Base-by-base conservation (phyloP, 768 basidiomycete genomes). In the Lactarius hatsudake region DNA sequence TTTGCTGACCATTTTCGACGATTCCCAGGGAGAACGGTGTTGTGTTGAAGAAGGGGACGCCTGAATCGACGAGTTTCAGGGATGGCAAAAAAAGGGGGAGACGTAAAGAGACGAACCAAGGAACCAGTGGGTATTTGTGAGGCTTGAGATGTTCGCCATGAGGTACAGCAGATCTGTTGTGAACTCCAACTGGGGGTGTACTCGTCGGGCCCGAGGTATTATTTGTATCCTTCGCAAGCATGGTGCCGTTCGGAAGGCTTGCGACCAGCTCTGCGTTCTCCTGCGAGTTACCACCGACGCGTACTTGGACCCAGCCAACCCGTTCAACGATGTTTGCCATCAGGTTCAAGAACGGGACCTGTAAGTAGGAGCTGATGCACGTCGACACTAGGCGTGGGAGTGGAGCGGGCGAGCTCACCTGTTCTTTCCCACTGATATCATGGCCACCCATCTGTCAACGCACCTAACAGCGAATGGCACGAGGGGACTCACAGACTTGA, bases 211-310 rank as follows among this genome's bases (percentile, higher is more conserved):
- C 82, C 2, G 75, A 70, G 7, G 73, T 69, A 7, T 71, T 70
- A 13, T 68, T 67, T 0, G 72, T 65, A 58, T 80, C 78, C 74
- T 90, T 91, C 55, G 83, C 78, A n/a, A 90, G 76, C 28, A 83
- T 81, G n/a, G 76, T 71, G 12, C 79, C 80, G 62, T 85, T 81
- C 0, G 82, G 74, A 9, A 86, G 82, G 42, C 77, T 80, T 38
- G 79, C 76, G 6, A 85, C 86, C 63, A 86, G 73, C 5, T 76
- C 76, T 9, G 80, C 87, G 7, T 78, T 82, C 61, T 94, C 92
- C 74, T 93, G 92, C 0, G 88, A 87, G 75, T 93, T 94, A 43
- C 91, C 91, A 36, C 92, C 91, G 0, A 93, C 80, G 58, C 91
- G 85, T 20, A 93, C 76, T 15, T 82, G 76, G 13, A 90, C 84